A percentile compares a stretch with the other conserved stretches of the same genome.
Evolutionary conservation across 1,139 yeast genomes (phyloP).

Genomic region (Blastobotrys arbuscula): DNA sequence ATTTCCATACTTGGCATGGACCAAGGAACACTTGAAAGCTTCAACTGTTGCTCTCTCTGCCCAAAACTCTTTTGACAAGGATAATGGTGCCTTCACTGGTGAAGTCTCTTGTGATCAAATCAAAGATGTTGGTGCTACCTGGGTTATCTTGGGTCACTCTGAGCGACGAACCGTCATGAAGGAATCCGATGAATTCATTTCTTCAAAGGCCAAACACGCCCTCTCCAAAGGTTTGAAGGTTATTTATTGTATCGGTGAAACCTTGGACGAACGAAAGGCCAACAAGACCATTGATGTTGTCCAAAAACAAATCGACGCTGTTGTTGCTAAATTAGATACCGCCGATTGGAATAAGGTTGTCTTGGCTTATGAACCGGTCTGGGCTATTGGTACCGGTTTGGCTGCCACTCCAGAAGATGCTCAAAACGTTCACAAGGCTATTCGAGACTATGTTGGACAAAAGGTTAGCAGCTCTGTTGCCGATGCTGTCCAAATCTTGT

Average conservation of each 20-base stretch:
- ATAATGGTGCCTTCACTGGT: slow-evolving; percentile 97
- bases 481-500: slow-evolving; percentile 76
- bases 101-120: slow-evolving; percentile 86
- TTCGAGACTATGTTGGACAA: slow-evolving; percentile 74
- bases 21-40: slow-evolving; percentile 64
- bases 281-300: slow-evolving; percentile 81
- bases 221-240: slow-evolving; percentile 82
- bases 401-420: slow-evolving; percentile 99
- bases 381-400: slow-evolving; percentile 99
- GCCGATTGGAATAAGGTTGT: slow-evolving; percentile 88
- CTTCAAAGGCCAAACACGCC: slow-evolving; percentile 93
- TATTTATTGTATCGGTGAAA: slow-evolving; percentile 95
- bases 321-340: slow-evolving; percentile 58
- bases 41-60: slow-evolving; percentile 76
- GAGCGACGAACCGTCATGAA: slow-evolving; percentile 94
- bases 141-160: slow-evolving; percentile 98
- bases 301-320: slow-evolving; percentile 89
- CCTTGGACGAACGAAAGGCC: slow-evolving; percentile 89
- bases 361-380: slow-evolving; percentile 98
- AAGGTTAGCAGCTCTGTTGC: slow-evolving; percentile 79
- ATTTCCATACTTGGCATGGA: slow-evolving; percentile 78
- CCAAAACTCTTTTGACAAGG: slow-evolving; percentile 84
- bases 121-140: slow-evolving; percentile 85
- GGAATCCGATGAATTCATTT: slow-evolving; percentile 87
- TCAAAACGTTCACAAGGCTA: slow-evolving; percentile 78